These are phyloP conservation scores for Liriodendron chinense DNA, from an alignment of 164 flowering plant genomes.

Conservation along the genomic window DNA sequence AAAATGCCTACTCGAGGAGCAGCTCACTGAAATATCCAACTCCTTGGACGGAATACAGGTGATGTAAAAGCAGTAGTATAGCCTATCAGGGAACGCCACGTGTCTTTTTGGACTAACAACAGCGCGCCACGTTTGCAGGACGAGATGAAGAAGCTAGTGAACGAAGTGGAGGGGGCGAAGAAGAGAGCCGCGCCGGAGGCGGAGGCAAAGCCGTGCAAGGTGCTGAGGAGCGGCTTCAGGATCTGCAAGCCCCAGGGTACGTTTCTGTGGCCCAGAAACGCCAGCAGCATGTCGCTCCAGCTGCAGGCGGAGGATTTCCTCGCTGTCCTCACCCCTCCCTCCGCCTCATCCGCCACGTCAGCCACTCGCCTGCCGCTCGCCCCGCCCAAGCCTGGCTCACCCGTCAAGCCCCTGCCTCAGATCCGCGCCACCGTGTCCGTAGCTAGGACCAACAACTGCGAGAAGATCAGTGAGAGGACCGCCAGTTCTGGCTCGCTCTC, in stretches of 20 bases:
- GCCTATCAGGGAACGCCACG: background rate
- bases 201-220: background rate
- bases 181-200: background rate
- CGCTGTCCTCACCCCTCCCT: conserved; percentile 47
- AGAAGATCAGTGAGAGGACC: background rate
- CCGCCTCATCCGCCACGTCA: conserved; percentile 44
- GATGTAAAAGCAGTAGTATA: background rate
- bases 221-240: conserved; percentile 64
- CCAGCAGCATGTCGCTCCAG: conserved; percentile 4
- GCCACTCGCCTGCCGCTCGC: background rate
- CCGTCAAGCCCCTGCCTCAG: conserved; percentile 5
- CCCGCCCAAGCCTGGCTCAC: background rate
- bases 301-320: conserved; percentile 25
- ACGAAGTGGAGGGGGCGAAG: background rate
- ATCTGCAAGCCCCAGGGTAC: conserved; percentile 73
- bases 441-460: background rate
- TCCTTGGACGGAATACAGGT: conserved; percentile 26
- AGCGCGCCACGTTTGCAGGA: conserved; percentile 20
- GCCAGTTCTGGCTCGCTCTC: too few relatives aligned
- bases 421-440: background rate
- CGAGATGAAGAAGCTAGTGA: conserved; percentile 2
- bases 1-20: conserved; percentile 18
- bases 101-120: background rate
- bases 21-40: conserved; percentile 12
- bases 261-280: conserved; percentile 53